Evolutionary conservation across 169 alveolate species (phyloP), one percentile per base, ranked within the genome.

Genomic region (Theileria sp.): DNA sequence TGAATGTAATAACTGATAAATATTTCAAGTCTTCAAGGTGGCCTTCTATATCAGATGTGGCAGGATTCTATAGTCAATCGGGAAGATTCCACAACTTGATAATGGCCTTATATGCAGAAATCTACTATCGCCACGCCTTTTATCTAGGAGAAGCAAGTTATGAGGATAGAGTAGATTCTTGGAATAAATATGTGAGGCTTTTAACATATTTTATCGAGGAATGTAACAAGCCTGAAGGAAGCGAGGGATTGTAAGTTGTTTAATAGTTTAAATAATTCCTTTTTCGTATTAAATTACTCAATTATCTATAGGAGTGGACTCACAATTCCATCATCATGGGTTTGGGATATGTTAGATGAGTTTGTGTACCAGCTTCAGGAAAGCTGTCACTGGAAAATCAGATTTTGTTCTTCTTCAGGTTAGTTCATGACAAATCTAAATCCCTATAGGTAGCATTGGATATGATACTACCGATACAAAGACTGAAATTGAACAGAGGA

Each of bases 281-380:
- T 44, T 21, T 36, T 38, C 65, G 15, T 3, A 2, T 6, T 13
- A 32, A 90, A 81, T 64, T 72, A 84, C 32, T 28, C 2, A 38
- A 5, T 3, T 64, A 13, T 3, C 0, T 60, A 60, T 28, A 64
- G 72, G 32, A 64, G 44, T 70, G 75, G 86, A 49, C 76, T 93
- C 62, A 83, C 87, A 34, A 86, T 93, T 77, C 95, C 96, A 21
- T 82, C 90, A 25, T 88, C 92, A 34, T 93, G 96, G 96, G 86
- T 90, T 25, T 91, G 95, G 94, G 96, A 93, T 19, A 90, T 93
- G 70, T 78, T 91, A 17, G 95, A 93, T 50, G 96, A 93, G 70
- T 93, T 90, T 56, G 91, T 93, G 49, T 93, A 93, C 64, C 96
- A 93, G 74, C 86, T 90, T 6, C 96, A 93, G 66, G 94, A 92